phyloP scores from a whole-genome alignment of 2,329 filamentous ascomycete species.

The Phyllosticta paracitricarpa region DNA sequence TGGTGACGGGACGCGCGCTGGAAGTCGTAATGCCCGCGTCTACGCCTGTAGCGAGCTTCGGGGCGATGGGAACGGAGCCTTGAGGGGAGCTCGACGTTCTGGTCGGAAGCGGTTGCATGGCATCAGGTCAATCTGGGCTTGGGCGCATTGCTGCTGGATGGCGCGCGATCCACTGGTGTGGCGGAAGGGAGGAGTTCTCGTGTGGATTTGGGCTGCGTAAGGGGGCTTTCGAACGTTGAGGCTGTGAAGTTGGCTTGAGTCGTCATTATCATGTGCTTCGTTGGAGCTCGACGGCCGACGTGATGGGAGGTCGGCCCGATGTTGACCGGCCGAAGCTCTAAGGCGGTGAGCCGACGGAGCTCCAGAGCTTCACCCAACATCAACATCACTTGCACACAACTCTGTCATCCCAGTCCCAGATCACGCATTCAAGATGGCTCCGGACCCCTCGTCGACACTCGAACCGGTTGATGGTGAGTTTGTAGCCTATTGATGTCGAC shows the following conservation, averaged over 20 bases:
- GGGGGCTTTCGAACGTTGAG: neutral
- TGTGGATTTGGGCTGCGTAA: neutral
- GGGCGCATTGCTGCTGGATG: conserved; percentile 7
- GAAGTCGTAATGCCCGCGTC: neutral
- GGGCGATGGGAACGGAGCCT: conserved; percentile 1
- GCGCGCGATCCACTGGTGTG: neutral
- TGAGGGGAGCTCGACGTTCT: conserved; percentile 7
- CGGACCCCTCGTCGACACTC: neutral
- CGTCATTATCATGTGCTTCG: conserved; percentile 2
- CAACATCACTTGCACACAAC: neutral
- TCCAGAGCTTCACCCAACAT: conserved; percentile 1
- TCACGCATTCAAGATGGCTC: conserved; percentile 1
- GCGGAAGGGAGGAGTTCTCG: neutral
- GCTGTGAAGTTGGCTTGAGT: neutral
- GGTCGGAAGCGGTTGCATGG: conserved; percentile 7
- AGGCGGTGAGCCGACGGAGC: conserved; percentile 4
- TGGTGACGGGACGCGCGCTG: neutral
- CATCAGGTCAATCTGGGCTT: conserved; percentile 7
- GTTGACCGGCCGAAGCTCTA: conserved; percentile 1
- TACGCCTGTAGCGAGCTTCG: neutral
- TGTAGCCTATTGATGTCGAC: neutral
- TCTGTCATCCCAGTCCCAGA: neutral
- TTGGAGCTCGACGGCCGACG: neutral
- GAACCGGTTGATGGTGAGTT: conserved; percentile 20
- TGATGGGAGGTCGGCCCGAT: conserved; percentile 4